A percentile compares a stretch with the other conserved stretches of the same genome.
Evolutionary conservation across 148 eudicot species (phyloP).

Genomic region (Rhododendron ovatum): DNA sequence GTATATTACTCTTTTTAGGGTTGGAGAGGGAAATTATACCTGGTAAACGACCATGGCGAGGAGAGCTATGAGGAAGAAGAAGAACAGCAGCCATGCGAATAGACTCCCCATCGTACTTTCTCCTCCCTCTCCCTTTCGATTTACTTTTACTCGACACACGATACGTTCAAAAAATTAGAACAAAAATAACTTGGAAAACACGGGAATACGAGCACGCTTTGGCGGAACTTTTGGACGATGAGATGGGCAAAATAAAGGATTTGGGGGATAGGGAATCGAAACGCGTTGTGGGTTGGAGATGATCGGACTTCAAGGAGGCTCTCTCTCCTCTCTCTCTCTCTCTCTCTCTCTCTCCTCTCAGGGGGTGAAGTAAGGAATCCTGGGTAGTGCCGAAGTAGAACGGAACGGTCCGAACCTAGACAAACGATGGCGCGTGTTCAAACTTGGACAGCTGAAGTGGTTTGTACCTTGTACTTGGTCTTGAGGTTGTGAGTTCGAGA

Average conservation of each 20-base stretch:
- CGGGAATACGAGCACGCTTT: not conserved
- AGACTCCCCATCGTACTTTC: conserved; percentile 43
- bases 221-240: not conserved
- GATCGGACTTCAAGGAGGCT: not conserved
- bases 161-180: not conserved
- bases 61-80: conserved; percentile 63
- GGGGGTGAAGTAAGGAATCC: not conserved
- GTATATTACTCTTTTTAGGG: not conserved
- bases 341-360: not conserved
- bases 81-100: conserved; percentile 72
- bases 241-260: not conserved
- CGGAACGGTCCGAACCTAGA: not conserved
- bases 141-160: not conserved
- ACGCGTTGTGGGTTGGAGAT: not conserved
- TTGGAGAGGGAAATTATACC: conserved; percentile 31
- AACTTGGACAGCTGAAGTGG: not conserved
- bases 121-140: not conserved
- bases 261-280: not conserved
- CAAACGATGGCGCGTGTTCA: not conserved
- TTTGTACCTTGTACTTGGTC: not conserved
- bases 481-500: too few relatives aligned
- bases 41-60: conserved; percentile 62
- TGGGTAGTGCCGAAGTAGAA: not conserved
- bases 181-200: not conserved
- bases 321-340: not conserved